Conservation (phyloP, 345 rosid species). For the Pseudoturritis turrita region DNA sequence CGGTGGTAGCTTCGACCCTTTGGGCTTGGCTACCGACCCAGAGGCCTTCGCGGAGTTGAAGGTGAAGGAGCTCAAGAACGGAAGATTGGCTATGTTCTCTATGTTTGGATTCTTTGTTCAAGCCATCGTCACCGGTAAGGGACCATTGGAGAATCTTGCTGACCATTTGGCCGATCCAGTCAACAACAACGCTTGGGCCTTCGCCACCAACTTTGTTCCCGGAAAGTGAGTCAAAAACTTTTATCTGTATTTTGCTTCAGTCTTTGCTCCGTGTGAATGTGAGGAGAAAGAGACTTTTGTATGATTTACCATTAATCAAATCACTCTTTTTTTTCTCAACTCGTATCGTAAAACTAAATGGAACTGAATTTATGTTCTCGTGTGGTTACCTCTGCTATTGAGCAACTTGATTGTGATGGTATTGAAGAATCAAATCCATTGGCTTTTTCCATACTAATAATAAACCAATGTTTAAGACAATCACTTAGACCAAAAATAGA, state of each 20-base stretch:
- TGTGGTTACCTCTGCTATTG: neutral
- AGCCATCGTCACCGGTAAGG: constrained; percentile 52
- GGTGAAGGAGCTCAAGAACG: constrained; percentile 46
- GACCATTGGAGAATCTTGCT: constrained; percentile 42
- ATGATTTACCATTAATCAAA: constrained; percentile 1
- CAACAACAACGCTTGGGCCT: constrained; percentile 53
- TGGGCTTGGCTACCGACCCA: constrained; percentile 43
- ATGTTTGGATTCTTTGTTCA: constrained; percentile 57
- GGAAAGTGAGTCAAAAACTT: constrained; percentile 49
- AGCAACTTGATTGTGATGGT: neutral
- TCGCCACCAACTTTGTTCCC: constrained; percentile 52
- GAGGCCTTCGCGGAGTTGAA: constrained; percentile 47
- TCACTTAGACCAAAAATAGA: neutral
- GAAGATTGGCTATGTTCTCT: constrained; percentile 49
- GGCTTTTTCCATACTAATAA: neutral
- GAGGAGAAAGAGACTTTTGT: constrained; percentile 17
- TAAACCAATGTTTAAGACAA: neutral
- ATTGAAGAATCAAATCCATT: neutral
- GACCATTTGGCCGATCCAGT: constrained; percentile 49
- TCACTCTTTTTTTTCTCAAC: constrained; percentile 14
- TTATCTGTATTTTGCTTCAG: constrained; percentile 22
- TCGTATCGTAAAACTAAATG: too few species aligned
- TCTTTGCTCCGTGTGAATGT: constrained; percentile 15
- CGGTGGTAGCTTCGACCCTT: constrained; percentile 50
- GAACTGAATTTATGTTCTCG: neutral